Percentiles rank a stretch among this genome's conserved stretches.
Conservation (phyloP, 2,329 filamentous ascomycete species). For the Orbilia brochopaga region DNA sequence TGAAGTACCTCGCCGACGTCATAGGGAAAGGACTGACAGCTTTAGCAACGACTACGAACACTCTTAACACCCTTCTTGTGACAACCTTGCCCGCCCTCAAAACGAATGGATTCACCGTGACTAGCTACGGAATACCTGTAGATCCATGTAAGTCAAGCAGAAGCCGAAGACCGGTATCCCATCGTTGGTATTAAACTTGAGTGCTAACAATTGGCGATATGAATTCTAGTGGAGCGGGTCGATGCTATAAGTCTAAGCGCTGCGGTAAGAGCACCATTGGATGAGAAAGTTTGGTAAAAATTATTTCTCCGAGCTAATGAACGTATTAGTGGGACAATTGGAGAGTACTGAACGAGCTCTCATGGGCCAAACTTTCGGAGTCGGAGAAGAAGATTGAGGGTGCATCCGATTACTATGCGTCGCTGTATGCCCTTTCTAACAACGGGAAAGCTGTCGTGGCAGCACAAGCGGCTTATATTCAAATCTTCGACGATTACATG, state of each 20-base stretch:
- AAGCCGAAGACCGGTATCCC: background rate
- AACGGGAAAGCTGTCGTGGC: constrained; percentile 40
- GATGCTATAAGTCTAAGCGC: constrained; percentile 41
- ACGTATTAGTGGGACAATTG: constrained; percentile 44
- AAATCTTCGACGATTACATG: constrained; percentile 47
- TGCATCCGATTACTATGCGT: constrained; percentile 39
- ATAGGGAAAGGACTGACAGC: constrained; percentile 21
- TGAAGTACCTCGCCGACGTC: constrained; percentile 35
- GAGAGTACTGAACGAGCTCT: constrained; percentile 35
- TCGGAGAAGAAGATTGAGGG: constrained; percentile 36
- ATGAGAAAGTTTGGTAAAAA: background rate
- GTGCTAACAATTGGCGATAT: too few species aligned
- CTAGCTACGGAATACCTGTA: constrained; percentile 18
- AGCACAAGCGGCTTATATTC: constrained; percentile 42
- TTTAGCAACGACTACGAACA: constrained; percentile 28
- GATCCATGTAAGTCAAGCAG: constrained; percentile 16
- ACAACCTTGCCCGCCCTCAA: constrained; percentile 32
- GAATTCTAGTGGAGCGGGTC: constrained; percentile 32
- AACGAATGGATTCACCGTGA: constrained; percentile 30
- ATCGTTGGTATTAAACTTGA: background rate
- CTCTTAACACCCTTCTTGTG: constrained; percentile 22
- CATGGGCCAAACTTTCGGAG: constrained; percentile 31
- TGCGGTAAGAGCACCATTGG: background rate
- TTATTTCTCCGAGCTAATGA: background rate
- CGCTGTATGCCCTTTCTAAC: constrained; percentile 36